Conservation (phyloP, 768 basidiomycete genomes). For the Trametes villosa region DNA sequence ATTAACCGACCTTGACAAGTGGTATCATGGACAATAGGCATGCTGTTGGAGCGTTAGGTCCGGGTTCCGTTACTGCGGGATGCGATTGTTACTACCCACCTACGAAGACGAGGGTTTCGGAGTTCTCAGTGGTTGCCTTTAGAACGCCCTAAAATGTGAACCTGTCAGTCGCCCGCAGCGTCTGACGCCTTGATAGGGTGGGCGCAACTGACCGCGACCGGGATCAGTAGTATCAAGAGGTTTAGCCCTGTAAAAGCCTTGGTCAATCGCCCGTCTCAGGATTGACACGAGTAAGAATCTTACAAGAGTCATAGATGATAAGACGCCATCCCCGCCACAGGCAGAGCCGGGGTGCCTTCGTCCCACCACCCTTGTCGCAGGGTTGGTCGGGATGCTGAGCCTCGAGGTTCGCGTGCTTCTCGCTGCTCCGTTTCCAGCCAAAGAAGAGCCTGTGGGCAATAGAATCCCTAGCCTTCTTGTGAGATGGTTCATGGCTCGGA, state of each 20-base stretch:
- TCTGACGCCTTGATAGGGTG: not conserved
- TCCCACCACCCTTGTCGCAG: slow-evolving; percentile 11
- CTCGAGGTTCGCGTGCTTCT: slow-evolving; percentile 2
- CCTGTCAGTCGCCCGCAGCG: not conserved
- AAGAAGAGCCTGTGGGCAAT: slow-evolving; percentile 13
- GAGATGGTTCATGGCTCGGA: slow-evolving; percentile 5
- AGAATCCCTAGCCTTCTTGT: not conserved
- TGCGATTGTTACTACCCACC: slow-evolving; percentile 47
- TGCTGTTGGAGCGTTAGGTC: slow-evolving; percentile 42
- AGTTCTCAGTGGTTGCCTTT: slow-evolving; percentile 49
- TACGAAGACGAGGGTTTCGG: slow-evolving; percentile 61
- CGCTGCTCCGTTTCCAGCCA: slow-evolving; percentile 7
- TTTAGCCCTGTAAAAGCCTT: slow-evolving; percentile 62
- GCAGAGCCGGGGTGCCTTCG: slow-evolving; percentile 14
- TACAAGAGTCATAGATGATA: slow-evolving; percentile 62
- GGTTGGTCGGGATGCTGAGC: slow-evolving; percentile 13
- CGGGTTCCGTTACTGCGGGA: not conserved
- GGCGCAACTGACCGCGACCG: slow-evolving; percentile 55
- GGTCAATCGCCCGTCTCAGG: not conserved
- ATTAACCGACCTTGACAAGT: slow-evolving; percentile 63
- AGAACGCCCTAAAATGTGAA: slow-evolving; percentile 58
- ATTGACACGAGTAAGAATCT: slow-evolving; percentile 28
- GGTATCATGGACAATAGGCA: slow-evolving; percentile 76
- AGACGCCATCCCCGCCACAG: slow-evolving; percentile 55
- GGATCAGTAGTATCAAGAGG: slow-evolving; percentile 64